Evolutionary conservation across 257 asterid genomes (phyloP), one percentile per base, ranked within the genome.

Genomic region (Ajuga chamaepitys): DNA sequence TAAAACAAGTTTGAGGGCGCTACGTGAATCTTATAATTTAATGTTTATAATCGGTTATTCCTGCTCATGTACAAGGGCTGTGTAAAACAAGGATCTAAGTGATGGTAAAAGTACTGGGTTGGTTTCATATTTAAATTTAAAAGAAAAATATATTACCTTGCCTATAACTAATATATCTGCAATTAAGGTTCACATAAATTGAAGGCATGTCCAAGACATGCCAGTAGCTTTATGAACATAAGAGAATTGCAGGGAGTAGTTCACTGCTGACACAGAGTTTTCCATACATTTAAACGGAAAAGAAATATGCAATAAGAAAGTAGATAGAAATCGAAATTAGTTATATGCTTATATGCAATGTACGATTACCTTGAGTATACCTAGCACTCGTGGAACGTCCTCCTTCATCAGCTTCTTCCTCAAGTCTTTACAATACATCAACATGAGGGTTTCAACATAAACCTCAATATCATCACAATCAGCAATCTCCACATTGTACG

Each of bases 401-500:
- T 84, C 96, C 70, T 77, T 93, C 95, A 88, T 86, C 40, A 93
- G 85, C 74, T 71, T 87, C 79, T 72, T 93, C 88, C 92, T 87
- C 95, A 89, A 79, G 76, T 93, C 95, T 68, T 87, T 83, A 47
- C 92, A 88, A 60, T 93, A 93, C 95, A 93, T 93, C 65, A 93
- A 79, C 71, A 87, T 77, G 67, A 93, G 78, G 3, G 96, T 86
- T 75, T 93, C 92, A 20, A 93, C 67, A 35, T 93, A 93, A 56
- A 89, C 90, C 85, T 93, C 99, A 62, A 89, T 83, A 60, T 89
- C 97, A 74, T 93, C 99, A 62, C 99, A 93, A 72, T 93, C 96
- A 2, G 96, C 88, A 72, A 93, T 93, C 90, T 89, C 96, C 57
- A 93, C 88, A 48, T 76, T 78, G 69, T 75, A 85, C 10, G 91